These are phyloP conservation scores for Trypanosoma caninum DNA, from an alignment of 208 protist species.

Conservation along the genomic window DNA sequence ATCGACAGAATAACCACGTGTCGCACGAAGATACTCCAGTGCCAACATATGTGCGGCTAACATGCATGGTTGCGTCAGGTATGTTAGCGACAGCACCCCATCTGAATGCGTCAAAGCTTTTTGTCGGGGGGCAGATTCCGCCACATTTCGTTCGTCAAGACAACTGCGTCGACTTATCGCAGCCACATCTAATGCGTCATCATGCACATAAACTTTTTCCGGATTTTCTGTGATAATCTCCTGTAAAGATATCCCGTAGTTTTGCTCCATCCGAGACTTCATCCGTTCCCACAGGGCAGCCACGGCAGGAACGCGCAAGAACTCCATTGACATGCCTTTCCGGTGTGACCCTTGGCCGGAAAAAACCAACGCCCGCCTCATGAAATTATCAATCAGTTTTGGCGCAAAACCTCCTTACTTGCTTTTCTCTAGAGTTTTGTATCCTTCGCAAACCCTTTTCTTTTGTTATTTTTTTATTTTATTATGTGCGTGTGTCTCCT, in stretches of 20 bases:
- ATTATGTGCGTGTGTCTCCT: no score
- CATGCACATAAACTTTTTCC: constrained; percentile 31
- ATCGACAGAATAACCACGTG: constrained; percentile 21
- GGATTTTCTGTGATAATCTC: constrained; percentile 79
- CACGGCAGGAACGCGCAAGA: constrained; percentile 30
- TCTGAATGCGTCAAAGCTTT: constrained; percentile 42
- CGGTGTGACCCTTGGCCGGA: constrained; percentile 77
- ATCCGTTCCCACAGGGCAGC: constrained; percentile 66
- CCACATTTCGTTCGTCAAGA: constrained; percentile 34
- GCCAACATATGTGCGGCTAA: constrained; percentile 61
- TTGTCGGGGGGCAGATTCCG: constrained; percentile 43
- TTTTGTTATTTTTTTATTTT: background rate
- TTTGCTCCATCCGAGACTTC: constrained; percentile 65
- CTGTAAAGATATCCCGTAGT: constrained; percentile 70
- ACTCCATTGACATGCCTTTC: constrained; percentile 72
- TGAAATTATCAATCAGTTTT: background rate
- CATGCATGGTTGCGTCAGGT: constrained; percentile 79
- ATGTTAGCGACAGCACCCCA: constrained; percentile 76
- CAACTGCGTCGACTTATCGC: constrained; percentile 34
- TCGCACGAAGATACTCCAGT: constrained; percentile 23
- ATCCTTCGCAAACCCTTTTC: background rate
- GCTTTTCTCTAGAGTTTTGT: background rate
- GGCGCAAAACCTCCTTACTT: background rate
- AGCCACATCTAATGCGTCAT: constrained; percentile 50
- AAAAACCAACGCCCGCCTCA: constrained; percentile 64